A percentile compares a stretch with the other conserved stretches of the same genome.
phyloP scores from a whole-genome alignment of 2,329 filamentous ascomycete genomes.

The Tolypocladium ophioglossoides region DNA sequence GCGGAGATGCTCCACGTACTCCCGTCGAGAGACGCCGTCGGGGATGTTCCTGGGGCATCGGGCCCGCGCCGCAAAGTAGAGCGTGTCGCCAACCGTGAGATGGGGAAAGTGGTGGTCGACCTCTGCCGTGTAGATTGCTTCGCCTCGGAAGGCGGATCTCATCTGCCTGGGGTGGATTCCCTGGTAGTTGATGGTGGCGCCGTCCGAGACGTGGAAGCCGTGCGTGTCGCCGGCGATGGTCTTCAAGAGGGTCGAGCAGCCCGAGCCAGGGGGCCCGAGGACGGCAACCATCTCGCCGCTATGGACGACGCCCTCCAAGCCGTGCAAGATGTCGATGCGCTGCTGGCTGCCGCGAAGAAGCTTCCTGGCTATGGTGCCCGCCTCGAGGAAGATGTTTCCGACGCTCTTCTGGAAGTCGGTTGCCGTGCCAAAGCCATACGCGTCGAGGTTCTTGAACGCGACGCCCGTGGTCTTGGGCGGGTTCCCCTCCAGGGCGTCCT shows the following conservation, averaged over 20 bases:
- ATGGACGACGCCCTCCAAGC: conserved; percentile 57
- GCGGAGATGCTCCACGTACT: neutral
- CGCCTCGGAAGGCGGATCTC: conserved; percentile 54
- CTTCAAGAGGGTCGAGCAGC: conserved; percentile 80
- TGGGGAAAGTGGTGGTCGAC: conserved; percentile 73
- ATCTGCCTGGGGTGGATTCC: neutral
- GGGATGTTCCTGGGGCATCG: conserved; percentile 41
- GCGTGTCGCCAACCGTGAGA: conserved; percentile 66
- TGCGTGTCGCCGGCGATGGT: conserved; percentile 77
- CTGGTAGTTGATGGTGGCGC: neutral
- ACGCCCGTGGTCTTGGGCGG: neutral
- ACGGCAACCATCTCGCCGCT: conserved; percentile 68
- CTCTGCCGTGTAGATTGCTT: conserved; percentile 79
- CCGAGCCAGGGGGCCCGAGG: conserved; percentile 57
- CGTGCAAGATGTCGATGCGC: conserved; percentile 50
- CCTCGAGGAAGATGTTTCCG: neutral
- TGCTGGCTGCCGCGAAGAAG: neutral
- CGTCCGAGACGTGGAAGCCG: conserved; percentile 47
- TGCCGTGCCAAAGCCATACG: neutral
- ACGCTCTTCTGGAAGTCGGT: neutral
- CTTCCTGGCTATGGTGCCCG: neutral
- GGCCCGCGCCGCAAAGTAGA: conserved; percentile 65
- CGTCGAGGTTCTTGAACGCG: neutral
- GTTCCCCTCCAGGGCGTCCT: conserved; percentile 5
- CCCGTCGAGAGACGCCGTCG: neutral